These are phyloP conservation scores for Nitzschia sp. DNA, from an alignment of 108 stramenopile genomes.

Conservation along the genomic window DNA sequence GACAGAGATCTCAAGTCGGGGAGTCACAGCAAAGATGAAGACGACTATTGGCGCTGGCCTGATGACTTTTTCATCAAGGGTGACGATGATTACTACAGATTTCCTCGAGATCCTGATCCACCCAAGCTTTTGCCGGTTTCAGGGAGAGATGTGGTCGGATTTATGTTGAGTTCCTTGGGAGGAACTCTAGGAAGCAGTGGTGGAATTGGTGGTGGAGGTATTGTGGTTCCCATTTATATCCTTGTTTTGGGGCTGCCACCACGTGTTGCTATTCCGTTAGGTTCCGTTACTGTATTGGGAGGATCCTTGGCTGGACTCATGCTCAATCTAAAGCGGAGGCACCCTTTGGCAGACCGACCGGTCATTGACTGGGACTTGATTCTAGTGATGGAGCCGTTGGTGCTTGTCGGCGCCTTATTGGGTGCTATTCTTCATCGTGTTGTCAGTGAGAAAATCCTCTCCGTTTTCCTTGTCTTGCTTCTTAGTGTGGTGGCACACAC, in stretches of 20 bases:
- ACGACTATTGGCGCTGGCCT: conserved; percentile 35
- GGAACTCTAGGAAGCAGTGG: conserved; percentile 91
- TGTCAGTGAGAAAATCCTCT: conserved; percentile 78
- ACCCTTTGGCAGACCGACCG: conserved; percentile 85
- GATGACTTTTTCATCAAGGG: conserved; percentile 29
- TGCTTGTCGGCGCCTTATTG: conserved; percentile 87
- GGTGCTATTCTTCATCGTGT: conserved; percentile 88
- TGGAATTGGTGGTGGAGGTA: conserved; percentile 87
- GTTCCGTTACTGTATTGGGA: conserved; percentile 91
- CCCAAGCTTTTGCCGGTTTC: conserved; percentile 52
- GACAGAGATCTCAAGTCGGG: conserved; percentile 11
- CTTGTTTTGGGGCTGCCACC: conserved; percentile 82
- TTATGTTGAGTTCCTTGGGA: conserved; percentile 74
- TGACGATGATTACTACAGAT: conserved; percentile 39
- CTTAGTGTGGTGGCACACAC: conserved; percentile 76
- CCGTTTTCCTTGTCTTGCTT: conserved; percentile 77
- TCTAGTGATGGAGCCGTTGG: conserved; percentile 93
- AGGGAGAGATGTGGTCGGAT: conserved; percentile 62
- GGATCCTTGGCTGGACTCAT: conserved; percentile 82
- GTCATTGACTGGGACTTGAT: conserved; percentile 97
- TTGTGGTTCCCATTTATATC: conserved; percentile 93
- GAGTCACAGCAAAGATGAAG: conserved; percentile 16
- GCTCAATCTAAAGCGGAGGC: conserved; percentile 81
- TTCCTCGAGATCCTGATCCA: conserved; percentile 12
- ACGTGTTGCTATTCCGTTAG: conserved; percentile 89